phyloP scores from a whole-genome alignment of 441 rosid species.

The Erodium trifolium region DNA sequence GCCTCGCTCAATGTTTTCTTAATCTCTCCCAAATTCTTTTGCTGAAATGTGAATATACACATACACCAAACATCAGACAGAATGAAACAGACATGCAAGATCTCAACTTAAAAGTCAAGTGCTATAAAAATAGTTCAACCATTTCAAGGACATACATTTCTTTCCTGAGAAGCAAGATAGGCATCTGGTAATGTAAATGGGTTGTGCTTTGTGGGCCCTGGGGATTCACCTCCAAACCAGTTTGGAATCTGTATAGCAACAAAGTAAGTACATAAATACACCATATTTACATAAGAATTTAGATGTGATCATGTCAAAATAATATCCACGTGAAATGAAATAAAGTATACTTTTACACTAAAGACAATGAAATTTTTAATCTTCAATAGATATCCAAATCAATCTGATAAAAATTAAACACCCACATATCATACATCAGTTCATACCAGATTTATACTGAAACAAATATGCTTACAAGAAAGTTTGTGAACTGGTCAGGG shows the following conservation, averaged over 20 bases:
- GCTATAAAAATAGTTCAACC: background rate
- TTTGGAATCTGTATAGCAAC: constrained; percentile 7
- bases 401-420: background rate
- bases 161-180: constrained; percentile 2
- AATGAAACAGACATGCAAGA: constrained; percentile 13
- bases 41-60: constrained; percentile 32
- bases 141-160: constrained; percentile 5
- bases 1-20: constrained; percentile 64
- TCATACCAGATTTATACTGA: background rate
- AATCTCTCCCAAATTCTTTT: constrained; percentile 65
- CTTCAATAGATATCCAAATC: background rate
- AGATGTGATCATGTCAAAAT: constrained; percentile 3
- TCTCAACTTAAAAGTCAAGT: background rate
- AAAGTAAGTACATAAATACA: background rate
- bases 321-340: background rate
- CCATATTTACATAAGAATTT: background rate
- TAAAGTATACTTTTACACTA: constrained; percentile 3
- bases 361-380: background rate
- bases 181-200: constrained; percentile 2
- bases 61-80: background rate
- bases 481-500: constrained; percentile 86
- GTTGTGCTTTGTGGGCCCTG: constrained; percentile 1
- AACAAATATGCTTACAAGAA: constrained; percentile 48
- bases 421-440: background rate
- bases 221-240: constrained; percentile 9